Evolutionary conservation across 2,329 filamentous ascomycete genomes (phyloP), one percentile per base, ranked within the genome.

Genomic region (Fusarium sp.): DNA sequence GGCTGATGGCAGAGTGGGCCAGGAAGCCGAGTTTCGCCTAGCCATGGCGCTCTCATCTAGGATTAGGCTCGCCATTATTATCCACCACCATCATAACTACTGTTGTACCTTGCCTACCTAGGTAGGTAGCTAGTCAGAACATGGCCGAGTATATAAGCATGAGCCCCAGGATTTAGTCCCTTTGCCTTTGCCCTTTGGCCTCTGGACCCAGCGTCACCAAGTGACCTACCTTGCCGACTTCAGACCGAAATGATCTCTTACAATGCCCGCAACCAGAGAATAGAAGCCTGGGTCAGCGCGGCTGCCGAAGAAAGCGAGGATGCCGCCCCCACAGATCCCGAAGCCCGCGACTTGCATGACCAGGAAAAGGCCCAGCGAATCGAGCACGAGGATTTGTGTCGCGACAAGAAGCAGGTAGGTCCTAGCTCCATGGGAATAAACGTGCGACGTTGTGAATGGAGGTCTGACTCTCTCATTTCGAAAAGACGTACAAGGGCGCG

Each of bases 311-410:
- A 77, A 45, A 77, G 70, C 63, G 73, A 66, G 61, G 76, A 75
- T 39, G 66, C 70, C 36, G 58, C 72, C 28, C 76, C 74, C 26
- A 67, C 62, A 39, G 76, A 78, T 51, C 75, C 74, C 30, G 76
- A 78, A 68, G 71, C 69, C 59, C 76, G 76, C 62, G 76, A 78
- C 70, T 51, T 78, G 48, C 69, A 77, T 48, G 76, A 78, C 45
- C 76, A 78, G 65, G 76, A 78, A 74, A 78, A 78, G 58, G 76
- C 76, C 58, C 76, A 78, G 42, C 74, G 75, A 53, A 78, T 78
- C 51, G 76, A 78, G 45, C 76, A 78, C 47, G 76, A 78, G 54
- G 76, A 78, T 68, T 57, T 78, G 54, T 76, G 70, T 68, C 75
- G 76, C 39, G 65, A 71, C 35, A 77, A 78, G 44, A 78, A 78